Base-by-base conservation (phyloP, 306 rosid genomes). In the Morella rubra region DNA sequence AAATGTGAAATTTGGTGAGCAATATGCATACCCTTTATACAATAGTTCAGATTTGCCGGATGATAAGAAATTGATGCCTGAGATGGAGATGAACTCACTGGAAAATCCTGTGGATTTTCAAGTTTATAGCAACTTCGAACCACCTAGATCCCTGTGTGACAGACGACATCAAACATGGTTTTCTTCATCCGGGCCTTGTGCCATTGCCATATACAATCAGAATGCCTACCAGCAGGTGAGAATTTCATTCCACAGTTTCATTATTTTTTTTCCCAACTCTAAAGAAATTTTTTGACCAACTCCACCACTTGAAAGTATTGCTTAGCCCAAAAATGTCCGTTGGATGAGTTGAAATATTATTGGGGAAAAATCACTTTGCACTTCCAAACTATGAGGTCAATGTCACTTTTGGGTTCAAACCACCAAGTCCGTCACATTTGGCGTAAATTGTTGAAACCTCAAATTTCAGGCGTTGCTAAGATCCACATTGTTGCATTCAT, bases 121-220 rank as follows among this genome's bases (percentile, higher is more conserved):
- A 73, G 85, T 81, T 71, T 84, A 86, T 66, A 77, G 69, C 77
- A 81, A 53, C 78, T 85, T 80, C 46, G 95, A 79, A 75, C 73
- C 81, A 73, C 86, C 93, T 18, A 78, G 78, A 70, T 71, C 91
- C 56, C 12, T 85, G 56, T 91, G 82, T 79, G 94, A 85, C 54
- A 84, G 78, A 77, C 84, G 81, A 67, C 88, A 88, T 49, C 92
- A 87, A 49, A 72, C 81, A 44, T 91, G 92, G 93, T 82, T 83
- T 76, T 47, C 91, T 76, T 73, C 89, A 49, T 44, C 91, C 6
- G 84, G 83, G 44, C 79, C 92, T 69, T 84, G 89, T 58, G 83
- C 89, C 69, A 80, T 86, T 80, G 86, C 97, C 79, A 81, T 84
- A 84, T 89, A 81, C 72, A 82, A 87, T 46, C 85, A 86, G 67